These are phyloP conservation scores for Saccharomycopsis hybrid DNA, from an alignment of 1,139 yeast species.

Conservation along the genomic window DNA sequence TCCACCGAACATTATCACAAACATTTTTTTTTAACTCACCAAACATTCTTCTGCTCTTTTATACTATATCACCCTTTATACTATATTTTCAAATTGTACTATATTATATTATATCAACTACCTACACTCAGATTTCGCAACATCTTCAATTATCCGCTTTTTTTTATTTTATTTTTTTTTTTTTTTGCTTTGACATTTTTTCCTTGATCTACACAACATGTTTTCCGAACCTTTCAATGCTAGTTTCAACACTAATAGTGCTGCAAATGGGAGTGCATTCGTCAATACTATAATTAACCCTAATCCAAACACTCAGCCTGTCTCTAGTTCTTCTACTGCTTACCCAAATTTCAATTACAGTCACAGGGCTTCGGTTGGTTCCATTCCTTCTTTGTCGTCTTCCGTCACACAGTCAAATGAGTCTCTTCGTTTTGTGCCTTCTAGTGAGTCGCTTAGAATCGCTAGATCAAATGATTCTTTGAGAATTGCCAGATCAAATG, in stretches of 20 bases:
- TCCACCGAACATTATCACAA: too few species aligned
- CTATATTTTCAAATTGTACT: too few species aligned
- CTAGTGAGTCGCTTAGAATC: slow-evolving; percentile 15
- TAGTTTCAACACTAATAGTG: background rate
- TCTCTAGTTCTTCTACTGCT: background rate
- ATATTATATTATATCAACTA: too few species aligned
- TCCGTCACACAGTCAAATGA: slow-evolving; percentile 14
- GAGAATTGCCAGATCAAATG: slow-evolving; percentile 10
- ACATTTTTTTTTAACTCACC: too few species aligned
- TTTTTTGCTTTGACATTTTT: too few species aligned
- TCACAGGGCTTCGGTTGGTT: slow-evolving; percentile 17
- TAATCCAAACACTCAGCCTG: background rate
- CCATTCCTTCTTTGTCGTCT: slow-evolving; percentile 16
- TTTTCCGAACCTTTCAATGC: slow-evolving; percentile 5
- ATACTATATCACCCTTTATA: too few species aligned
- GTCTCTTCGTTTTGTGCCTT: slow-evolving; percentile 15
- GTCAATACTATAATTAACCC: background rate
- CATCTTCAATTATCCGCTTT: background rate
- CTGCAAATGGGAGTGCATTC: background rate
- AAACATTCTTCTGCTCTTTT: too few species aligned
- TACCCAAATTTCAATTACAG: background rate
- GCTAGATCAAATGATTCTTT: slow-evolving; percentile 14
- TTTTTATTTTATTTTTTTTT: too few species aligned
- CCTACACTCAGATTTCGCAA: too few species aligned
- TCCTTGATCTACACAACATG: background rate